These are phyloP conservation scores for Claviceps spartinae DNA, from an alignment of 2,329 filamentous ascomycete species.

Conservation along the genomic window DNA sequence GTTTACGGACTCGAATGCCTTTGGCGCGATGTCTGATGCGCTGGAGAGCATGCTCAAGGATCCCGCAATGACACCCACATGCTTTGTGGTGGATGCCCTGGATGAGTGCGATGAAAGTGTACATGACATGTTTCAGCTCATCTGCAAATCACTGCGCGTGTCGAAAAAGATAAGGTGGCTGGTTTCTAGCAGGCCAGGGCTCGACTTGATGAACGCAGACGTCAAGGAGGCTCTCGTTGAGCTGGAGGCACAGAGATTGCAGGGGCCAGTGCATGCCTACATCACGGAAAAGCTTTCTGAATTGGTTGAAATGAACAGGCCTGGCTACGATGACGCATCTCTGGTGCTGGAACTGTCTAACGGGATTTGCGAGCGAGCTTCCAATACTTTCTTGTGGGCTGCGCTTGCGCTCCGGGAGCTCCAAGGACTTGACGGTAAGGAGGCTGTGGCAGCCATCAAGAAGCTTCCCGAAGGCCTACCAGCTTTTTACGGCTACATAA, in stretches of 20 bases:
- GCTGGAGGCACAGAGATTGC: slow-evolving; percentile 22
- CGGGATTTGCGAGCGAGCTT: slow-evolving; percentile 5
- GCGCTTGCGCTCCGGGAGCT: slow-evolving; percentile 7
- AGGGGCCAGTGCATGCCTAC: slow-evolving; percentile 22
- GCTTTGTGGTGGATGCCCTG: slow-evolving; percentile 33
- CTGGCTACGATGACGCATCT: slow-evolving; percentile 3
- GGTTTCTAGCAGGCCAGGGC: slow-evolving; percentile 24
- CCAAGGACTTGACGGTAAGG: slow-evolving; percentile 4
- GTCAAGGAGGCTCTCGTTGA: slow-evolving; percentile 24
- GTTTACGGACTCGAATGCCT: slow-evolving; percentile 27
- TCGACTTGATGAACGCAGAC: slow-evolving; percentile 13
- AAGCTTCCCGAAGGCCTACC: slow-evolving; percentile 4
- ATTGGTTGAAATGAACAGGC: not conserved
- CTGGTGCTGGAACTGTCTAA: slow-evolving; percentile 4
- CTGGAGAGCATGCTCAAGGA: slow-evolving; percentile 28
- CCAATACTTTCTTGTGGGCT: slow-evolving; percentile 11
- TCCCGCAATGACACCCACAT: slow-evolving; percentile 16
- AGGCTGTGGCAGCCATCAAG: slow-evolving; percentile 3
- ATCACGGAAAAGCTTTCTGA: slow-evolving; percentile 21
- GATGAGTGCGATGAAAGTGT: slow-evolving; percentile 28
- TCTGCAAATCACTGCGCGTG: slow-evolving; percentile 15
- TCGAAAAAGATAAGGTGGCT: slow-evolving; percentile 24
- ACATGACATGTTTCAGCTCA: slow-evolving; percentile 22
- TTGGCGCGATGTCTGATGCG: slow-evolving; percentile 18
- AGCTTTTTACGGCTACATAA: slow-evolving; percentile 3